Evolutionary conservation across 139 green algal species (phyloP), one percentile per base, ranked within the genome.

Genomic region (Desmodesmus armatus): DNA sequence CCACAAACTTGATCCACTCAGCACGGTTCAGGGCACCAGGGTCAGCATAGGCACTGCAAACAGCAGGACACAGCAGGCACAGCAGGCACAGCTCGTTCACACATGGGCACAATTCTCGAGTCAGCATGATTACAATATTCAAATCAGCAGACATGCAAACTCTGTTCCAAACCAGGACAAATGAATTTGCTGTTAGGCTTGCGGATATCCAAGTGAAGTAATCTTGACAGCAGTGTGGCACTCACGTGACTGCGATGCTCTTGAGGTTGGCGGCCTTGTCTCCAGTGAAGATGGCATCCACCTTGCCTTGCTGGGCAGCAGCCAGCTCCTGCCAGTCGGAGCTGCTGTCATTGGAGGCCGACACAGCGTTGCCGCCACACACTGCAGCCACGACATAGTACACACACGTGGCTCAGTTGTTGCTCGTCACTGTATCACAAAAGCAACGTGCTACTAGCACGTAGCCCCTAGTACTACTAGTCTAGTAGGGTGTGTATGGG

Each of bases 1-100:
- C 88, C 60, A 98, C 49, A 87, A 94, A 98, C 85, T 97, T 97
- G 78, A 97, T 80, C 92, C 94, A 97, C 81, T 98, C 95, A 2
- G 91, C 92, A 33, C 94, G 90, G 69, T 94, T 95, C 21, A 97
- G 80, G 1, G 89, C 67, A 13, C 94, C 91, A 73, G 90, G 88
- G 43, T 94, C 91, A 6, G 70, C 43, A 21, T 83, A 86, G 6
- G 88, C 86, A 3, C 90, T 93, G 87, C 70, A 80, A 25, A 72
- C 11, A 31, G n/a, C 60, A 69, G 7, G 47, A 13, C 27, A 33
- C 15, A 37, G 60, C 21, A 79, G 51, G 71, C 71, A 79, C 27
- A 65, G 43, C 37, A 55, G 47, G 47, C 47, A 13, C 9, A 13
- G 47, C 47, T 21, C 7, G 47, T 55, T 7, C 7, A 37, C 60